These are phyloP conservation scores for Euphorbia celastroides DNA, from an alignment of 441 rosid species.

Conservation along the genomic window DNA sequence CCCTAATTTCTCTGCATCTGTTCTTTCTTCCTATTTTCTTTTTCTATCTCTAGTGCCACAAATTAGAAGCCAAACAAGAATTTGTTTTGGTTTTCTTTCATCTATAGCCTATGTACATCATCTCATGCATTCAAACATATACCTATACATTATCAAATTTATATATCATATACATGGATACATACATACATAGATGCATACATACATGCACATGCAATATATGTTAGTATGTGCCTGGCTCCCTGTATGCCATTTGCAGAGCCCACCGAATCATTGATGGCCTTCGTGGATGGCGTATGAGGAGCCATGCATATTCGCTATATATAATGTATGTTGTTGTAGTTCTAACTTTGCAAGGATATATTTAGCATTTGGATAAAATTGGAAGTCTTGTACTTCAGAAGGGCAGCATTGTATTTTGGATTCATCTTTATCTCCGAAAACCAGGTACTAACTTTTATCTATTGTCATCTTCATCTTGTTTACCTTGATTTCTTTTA, in stretches of 20 bases:
- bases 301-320: slow-evolving; percentile 13
- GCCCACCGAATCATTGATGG: no score
- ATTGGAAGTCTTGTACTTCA: neutral
- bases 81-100: no score
- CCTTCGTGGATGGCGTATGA: no score
- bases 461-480: neutral
- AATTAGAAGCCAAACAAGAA: neutral
- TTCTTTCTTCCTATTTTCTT: neutral
- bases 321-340: neutral
- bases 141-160: no score
- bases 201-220: neutral
- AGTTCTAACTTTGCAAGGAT: neutral
- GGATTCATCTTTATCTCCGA: neutral
- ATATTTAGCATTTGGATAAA: neutral
- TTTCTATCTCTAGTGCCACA: no score
- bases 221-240: neutral
- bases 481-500: neutral
- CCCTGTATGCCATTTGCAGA: no score
- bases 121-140: slow-evolving; percentile 3
- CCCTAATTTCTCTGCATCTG: neutral
- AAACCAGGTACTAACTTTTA: slow-evolving; percentile 16
- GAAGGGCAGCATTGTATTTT: slow-evolving; percentile 26
- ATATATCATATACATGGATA: no score
- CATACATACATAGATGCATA: neutral
- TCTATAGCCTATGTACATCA: neutral